phyloP scores from a whole-genome alignment of 352 stramenopile genomes.

The Phytophthora cactorum region DNA sequence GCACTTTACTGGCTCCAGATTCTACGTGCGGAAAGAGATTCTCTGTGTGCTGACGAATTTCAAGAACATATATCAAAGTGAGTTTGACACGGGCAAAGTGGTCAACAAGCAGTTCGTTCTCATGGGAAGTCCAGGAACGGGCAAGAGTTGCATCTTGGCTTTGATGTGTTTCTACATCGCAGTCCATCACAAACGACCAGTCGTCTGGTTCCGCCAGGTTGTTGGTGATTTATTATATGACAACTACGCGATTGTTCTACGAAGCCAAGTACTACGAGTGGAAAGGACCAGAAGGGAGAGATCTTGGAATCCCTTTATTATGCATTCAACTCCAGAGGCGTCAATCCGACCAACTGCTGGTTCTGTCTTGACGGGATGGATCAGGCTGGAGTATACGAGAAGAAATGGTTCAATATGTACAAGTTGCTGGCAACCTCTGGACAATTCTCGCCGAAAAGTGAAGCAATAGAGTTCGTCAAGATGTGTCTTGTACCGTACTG shows the following conservation, averaged over 20 bases:
- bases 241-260: too few relatives aligned
- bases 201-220: too few relatives aligned
- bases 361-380: slow-evolving; percentile 17
- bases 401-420: too few relatives aligned
- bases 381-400: background rate
- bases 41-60: slow-evolving; percentile 6
- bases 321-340: background rate
- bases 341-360: background rate
- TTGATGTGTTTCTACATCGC: slow-evolving; percentile 24
- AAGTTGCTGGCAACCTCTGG: too few relatives aligned
- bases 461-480: too few relatives aligned
- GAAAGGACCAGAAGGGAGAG: background rate
- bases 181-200: too few relatives aligned
- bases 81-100: too few relatives aligned
- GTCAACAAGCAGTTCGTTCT: slow-evolving; percentile 16
- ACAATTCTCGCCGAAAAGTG: too few relatives aligned
- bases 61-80: background rate
- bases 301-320: background rate
- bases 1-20: slow-evolving; percentile 14
- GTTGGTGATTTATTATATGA: too few relatives aligned
- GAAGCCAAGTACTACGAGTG: too few relatives aligned
- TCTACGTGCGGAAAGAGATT: slow-evolving; percentile 23
- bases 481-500: too few relatives aligned
- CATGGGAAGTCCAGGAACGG: slow-evolving; percentile 12
- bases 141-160: slow-evolving; percentile 25